These are phyloP conservation scores for Triglochin maritima DNA, from an alignment of 106 monocot species.

Conservation along the genomic window DNA sequence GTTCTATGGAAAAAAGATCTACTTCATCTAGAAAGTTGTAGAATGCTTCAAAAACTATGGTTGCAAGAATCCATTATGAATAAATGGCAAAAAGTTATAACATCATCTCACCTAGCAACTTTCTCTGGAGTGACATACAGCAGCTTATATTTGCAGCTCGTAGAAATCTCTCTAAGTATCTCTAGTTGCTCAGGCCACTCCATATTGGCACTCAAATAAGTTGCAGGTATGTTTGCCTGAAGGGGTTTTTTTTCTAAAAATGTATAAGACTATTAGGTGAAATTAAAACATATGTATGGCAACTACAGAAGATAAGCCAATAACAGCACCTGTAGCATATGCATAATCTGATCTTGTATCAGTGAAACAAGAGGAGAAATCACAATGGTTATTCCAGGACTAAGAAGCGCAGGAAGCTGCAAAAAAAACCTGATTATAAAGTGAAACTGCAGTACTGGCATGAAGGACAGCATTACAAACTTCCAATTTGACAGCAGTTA, in stretches of 20 bases:
- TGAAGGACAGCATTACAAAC: too few species aligned
- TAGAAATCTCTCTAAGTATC: conserved; percentile 72
- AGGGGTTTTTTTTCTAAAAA: conserved; percentile 1
- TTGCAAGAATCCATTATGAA: too few species aligned
- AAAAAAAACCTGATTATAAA: conserved; percentile 9
- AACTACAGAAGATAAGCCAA: not conserved
- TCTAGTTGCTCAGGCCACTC: conserved; percentile 95
- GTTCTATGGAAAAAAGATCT: too few species aligned
- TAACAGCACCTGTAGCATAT: conserved; percentile 65
- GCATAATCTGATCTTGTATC: conserved; percentile 99
- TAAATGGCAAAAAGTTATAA: not conserved
- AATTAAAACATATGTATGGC: too few species aligned
- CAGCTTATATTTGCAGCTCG: conserved; percentile 68
- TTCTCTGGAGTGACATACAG: conserved; percentile 98
- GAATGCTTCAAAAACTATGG: too few species aligned
- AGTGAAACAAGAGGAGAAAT: conserved; percentile 98
- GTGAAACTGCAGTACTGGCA: too few species aligned
- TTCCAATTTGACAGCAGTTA: too few species aligned
- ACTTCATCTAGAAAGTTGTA: too few species aligned
- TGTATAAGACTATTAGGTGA: not conserved
- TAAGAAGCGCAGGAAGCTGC: conserved; percentile 95
- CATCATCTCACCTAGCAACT: conserved; percentile 61
- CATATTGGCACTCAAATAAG: conserved; percentile 86
- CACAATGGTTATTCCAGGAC: conserved; percentile 80
- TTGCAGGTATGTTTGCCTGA: conserved; percentile 92